phyloP scores from a whole-genome alignment of 1,284 basidiomycete species.

The Serendipita sp. region DNA sequence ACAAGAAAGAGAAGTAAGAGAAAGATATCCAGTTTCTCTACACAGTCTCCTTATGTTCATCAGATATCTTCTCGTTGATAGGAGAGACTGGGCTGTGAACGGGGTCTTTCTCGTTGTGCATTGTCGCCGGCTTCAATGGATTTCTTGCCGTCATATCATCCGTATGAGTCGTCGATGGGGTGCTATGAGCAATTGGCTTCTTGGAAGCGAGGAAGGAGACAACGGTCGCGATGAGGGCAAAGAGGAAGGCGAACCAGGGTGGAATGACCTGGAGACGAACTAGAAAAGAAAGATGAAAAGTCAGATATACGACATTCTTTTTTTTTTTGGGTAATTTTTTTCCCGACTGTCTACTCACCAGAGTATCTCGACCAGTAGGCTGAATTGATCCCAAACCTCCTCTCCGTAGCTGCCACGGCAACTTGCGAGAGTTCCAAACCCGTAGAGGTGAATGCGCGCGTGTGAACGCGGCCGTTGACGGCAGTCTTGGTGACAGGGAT shows the following conservation, averaged over 20 bases:
- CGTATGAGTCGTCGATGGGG: too few relatives aligned
- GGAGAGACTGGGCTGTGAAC: not conserved
- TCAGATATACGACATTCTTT: not conserved
- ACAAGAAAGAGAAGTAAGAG: too few relatives aligned
- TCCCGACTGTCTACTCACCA: constrained; percentile 22
- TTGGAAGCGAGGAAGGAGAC: constrained; percentile 19
- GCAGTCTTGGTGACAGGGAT: constrained; percentile 40
- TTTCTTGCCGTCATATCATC: not conserved
- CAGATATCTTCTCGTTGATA: not conserved
- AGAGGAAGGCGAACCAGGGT: constrained; percentile 36
- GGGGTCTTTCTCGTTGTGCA: not conserved
- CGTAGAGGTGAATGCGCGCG: constrained; percentile 29
- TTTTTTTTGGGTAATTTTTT: constrained; percentile 1
- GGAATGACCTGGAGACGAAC: constrained; percentile 33
- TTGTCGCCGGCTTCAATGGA: not conserved
- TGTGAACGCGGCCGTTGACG: constrained; percentile 31
- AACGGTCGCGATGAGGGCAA: constrained; percentile 25
- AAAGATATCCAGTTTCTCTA: too few relatives aligned
- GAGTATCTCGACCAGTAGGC: constrained; percentile 35
- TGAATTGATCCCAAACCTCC: constrained; percentile 28
- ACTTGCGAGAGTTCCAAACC: constrained; percentile 25
- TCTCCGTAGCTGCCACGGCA: constrained; percentile 27
- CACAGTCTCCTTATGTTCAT: not conserved
- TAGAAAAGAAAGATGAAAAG: constrained; percentile 15
- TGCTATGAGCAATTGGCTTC: not conserved